Percentiles rank a stretch among this genome's conserved stretches.
Conservation (phyloP, 1,284 basidiomycete species). For the Somion occarium region DNA sequence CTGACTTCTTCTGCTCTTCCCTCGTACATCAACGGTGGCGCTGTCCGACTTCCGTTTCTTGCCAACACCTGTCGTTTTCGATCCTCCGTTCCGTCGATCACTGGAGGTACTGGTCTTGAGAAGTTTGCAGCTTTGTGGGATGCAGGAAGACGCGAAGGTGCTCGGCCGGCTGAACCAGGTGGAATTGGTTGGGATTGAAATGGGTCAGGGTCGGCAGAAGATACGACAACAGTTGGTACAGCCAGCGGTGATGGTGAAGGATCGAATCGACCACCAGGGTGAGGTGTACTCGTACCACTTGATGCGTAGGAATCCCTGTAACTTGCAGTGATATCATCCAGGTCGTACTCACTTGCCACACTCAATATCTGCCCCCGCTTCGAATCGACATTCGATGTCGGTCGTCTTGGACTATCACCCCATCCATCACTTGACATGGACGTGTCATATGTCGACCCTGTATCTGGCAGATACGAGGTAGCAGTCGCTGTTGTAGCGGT, state of each 20-base stretch:
- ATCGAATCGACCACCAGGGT: conserved; percentile 1
- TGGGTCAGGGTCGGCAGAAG: conserved; percentile 23
- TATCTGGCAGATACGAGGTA: background rate
- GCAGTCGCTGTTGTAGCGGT: conserved; percentile 6
- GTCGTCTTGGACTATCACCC: background rate
- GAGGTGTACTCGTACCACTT: conserved; percentile 16
- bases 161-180: conserved; percentile 11
- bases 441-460: conserved; percentile 3
- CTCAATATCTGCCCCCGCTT: background rate
- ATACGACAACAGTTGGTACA: conserved; percentile 44
- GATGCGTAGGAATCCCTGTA: conserved; percentile 18
- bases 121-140: conserved; percentile 23
- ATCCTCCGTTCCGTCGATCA: conserved; percentile 41
- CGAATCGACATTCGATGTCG: background rate
- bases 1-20: conserved; percentile 3
- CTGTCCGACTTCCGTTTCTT: conserved; percentile 36
- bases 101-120: conserved; percentile 34
- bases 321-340: conserved; percentile 27
- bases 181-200: conserved; percentile 5
- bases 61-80: conserved; percentile 57
- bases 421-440: background rate
- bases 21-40: conserved; percentile 3
- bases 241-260: conserved; percentile 17
- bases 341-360: conserved; percentile 29
- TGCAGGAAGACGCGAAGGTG: conserved; percentile 17